phyloP scores from a whole-genome alignment of 345 rosid genomes.

The Gossypium longicalyx region DNA sequence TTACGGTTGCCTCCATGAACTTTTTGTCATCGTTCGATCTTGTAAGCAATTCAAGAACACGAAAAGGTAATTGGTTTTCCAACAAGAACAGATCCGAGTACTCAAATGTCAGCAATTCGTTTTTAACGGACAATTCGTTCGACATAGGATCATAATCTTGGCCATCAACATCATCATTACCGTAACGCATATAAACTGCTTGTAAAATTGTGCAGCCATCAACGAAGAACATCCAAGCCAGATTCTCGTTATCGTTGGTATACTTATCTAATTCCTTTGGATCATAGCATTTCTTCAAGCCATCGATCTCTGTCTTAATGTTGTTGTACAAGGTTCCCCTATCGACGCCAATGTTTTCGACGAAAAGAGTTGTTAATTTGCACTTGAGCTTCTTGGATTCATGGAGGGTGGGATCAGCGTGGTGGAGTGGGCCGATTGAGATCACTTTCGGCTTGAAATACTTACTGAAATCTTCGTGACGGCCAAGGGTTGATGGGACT shows the following conservation, averaged over 20 bases:
- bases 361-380: background rate
- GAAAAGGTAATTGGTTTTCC: constrained; percentile 13
- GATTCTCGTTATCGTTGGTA: background rate
- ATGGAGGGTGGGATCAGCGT: background rate
- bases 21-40: too few relatives aligned
- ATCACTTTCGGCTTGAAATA: constrained; percentile 20
- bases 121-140: background rate
- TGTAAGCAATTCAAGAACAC: background rate
- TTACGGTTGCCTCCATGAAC: background rate
- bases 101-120: background rate
- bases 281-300: constrained; percentile 9
- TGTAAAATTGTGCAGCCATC: constrained; percentile 23
- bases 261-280: background rate
- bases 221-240: constrained; percentile 23
- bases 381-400: constrained; percentile 5
- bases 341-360: background rate
- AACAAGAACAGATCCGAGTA: constrained; percentile 23
- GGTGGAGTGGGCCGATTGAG: constrained; percentile 27
- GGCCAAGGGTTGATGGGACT: background rate
- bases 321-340: background rate
- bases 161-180: too few relatives aligned
- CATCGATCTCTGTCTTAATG: background rate
- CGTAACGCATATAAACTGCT: background rate
- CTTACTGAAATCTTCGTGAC: background rate
- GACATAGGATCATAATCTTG: too few relatives aligned